Percentiles rank a stretch among this genome's conserved stretches.
These are phyloP conservation scores for Ophiosphaerella herpotricha DNA, from an alignment of 2,329 filamentous ascomycete species.

Conservation along the genomic window DNA sequence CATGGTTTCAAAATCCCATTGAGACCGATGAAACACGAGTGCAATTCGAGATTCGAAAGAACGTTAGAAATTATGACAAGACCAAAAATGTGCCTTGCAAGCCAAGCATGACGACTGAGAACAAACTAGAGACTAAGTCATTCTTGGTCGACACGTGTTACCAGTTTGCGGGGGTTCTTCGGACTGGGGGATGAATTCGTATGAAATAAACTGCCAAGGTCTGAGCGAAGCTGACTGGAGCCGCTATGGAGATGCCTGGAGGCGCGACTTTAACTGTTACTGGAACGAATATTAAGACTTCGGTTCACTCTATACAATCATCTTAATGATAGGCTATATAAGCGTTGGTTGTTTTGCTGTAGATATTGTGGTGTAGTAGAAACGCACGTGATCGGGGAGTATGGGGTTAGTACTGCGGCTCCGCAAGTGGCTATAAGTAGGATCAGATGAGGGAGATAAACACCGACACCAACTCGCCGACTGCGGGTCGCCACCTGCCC, in stretches of 20 bases:
- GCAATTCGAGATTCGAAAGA: conserved; percentile 9
- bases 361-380: too few species aligned
- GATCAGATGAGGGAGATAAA: too few species aligned
- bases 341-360: not conserved
- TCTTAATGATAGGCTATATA: not conserved
- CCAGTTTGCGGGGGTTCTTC: not conserved
- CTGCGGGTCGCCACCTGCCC: too few species aligned
- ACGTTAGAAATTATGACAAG: conserved; percentile 4
- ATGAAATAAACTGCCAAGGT: conserved; percentile 1
- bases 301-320: too few species aligned
- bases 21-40: conserved; percentile 6
- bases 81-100: not conserved
- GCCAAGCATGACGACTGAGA: conserved; percentile 13
- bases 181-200: not conserved
- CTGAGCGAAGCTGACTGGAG: conserved; percentile 4
- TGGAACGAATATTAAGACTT: not conserved
- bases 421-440: too few species aligned
- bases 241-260: not conserved
- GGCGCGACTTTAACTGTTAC: conserved; percentile 2
- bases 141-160: conserved; percentile 7
- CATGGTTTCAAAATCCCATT: not conserved
- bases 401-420: too few species aligned
- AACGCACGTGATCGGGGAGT: too few species aligned
- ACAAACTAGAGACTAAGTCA: conserved; percentile 3
- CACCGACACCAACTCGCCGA: too few species aligned